Evolutionary conservation across 768 basidiomycete species (phyloP).

Genomic region (Solioccasus polychromus): DNA sequence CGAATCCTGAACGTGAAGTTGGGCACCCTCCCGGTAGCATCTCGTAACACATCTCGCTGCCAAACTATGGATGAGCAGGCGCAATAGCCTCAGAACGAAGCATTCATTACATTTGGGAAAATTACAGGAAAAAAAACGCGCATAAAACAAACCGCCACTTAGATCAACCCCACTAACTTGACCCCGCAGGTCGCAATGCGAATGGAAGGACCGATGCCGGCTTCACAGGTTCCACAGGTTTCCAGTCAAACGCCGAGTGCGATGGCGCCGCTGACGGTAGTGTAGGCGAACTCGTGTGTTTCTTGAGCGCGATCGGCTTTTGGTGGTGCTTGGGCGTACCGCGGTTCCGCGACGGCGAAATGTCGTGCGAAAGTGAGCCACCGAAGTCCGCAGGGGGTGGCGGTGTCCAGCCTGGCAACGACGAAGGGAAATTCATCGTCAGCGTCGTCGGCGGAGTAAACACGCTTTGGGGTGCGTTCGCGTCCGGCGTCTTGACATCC

Average conservation of each 20-base stretch:
- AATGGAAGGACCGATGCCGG: constrained; percentile 26
- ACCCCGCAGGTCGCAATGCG: constrained; percentile 19
- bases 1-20: too few species aligned
- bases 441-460: constrained; percentile 18
- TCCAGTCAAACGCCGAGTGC: constrained; percentile 24
- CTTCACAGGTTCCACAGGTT: constrained; percentile 21
- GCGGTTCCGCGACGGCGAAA: constrained; percentile 24
- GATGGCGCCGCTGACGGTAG: constrained; percentile 2
- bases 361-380: constrained; percentile 9
- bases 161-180: constrained; percentile 7
- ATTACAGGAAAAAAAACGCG: too few species aligned
- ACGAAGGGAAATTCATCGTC: constrained; percentile 24
- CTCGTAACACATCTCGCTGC: too few species aligned
- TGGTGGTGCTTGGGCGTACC: constrained; percentile 32
- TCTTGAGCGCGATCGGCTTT: constrained; percentile 34
- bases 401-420: constrained; percentile 24
- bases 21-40: too few species aligned
- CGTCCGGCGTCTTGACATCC: constrained; percentile 1
- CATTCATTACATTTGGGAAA: too few species aligned
- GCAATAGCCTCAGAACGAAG: too few species aligned
- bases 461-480: background rate
- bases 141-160: background rate
- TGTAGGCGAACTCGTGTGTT: constrained; percentile 9
- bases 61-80: too few species aligned
- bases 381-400: constrained; percentile 15